Conservation (phyloP, 2,329 filamentous ascomycete species). For the Coniochaeta sp. region DNA sequence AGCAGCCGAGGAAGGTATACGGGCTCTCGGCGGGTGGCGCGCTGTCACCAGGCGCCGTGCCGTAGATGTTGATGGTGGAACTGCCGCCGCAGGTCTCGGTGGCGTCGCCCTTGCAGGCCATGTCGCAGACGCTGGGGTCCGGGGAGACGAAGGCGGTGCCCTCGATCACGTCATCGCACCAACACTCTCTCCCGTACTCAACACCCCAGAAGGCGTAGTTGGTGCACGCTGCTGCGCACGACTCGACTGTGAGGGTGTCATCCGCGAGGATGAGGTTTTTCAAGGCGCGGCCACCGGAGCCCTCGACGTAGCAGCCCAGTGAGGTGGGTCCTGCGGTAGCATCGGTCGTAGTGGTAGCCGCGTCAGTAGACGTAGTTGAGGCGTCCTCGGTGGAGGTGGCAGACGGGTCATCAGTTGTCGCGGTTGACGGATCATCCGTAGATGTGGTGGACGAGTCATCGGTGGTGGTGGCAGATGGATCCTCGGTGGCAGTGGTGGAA, state of each 20-base stretch:
- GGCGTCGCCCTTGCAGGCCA: neutral
- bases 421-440: neutral
- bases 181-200: neutral
- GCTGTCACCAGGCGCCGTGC: neutral
- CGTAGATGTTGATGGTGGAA: slow-evolving; percentile 1
- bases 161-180: neutral
- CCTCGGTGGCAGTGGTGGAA: neutral
- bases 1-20: neutral
- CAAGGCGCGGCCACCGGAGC: neutral
- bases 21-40: neutral
- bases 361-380: neutral
- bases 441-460: neutral
- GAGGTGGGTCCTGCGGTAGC: neutral
- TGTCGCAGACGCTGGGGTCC: neutral
- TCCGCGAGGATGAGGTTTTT: neutral
- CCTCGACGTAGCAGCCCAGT: neutral
- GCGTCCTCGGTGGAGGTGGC: neutral
- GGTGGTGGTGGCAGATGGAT: neutral
- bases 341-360: neutral
- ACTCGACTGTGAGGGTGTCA: neutral
- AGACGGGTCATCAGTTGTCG: neutral
- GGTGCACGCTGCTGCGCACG: neutral
- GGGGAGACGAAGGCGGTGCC: neutral
- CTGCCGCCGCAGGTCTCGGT: neutral
- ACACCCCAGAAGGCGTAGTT: neutral